Evolutionary conservation across 2,329 filamentous ascomycete genomes (phyloP).

Genomic region (Paracoccidioides brasiliensis): DNA sequence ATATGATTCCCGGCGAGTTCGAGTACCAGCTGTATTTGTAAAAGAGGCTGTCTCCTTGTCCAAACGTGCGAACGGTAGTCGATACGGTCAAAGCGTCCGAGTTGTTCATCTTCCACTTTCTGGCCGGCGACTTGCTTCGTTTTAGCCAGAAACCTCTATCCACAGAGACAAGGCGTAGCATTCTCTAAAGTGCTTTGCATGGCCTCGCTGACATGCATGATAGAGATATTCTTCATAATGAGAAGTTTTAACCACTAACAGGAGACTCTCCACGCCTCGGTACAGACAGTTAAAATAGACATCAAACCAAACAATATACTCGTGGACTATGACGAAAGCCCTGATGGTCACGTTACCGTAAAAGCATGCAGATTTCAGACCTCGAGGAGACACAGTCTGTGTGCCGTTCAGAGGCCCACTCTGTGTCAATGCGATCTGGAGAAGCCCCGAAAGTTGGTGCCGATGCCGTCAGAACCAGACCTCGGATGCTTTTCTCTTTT

Average conservation of each 20-base stretch:
- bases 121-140: constrained; percentile 11
- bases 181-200: constrained; percentile 13
- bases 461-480: constrained; percentile 18
- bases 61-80: constrained; percentile 17
- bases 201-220: constrained; percentile 24
- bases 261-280: background rate
- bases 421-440: constrained; percentile 24
- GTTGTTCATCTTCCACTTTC: constrained; percentile 14
- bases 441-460: constrained; percentile 25
- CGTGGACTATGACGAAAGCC: constrained; percentile 21
- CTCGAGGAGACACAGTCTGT: constrained; percentile 21
- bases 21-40: constrained; percentile 21
- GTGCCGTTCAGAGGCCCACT: constrained; percentile 14
- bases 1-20: constrained; percentile 20
- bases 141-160: constrained; percentile 10
- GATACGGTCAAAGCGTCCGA: constrained; percentile 14
- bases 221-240: constrained; percentile 21
- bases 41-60: constrained; percentile 13
- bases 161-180: constrained; percentile 6
- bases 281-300: constrained; percentile 15
- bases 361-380: constrained; percentile 20
- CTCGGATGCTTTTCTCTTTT: constrained; percentile 26
- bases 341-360: constrained; percentile 10
- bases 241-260: constrained; percentile 12
- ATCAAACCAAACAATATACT: constrained; percentile 23